Evolutionary conservation across 164 flowering plant species (phyloP).

Genomic region (Magnolia changhungtana): DNA sequence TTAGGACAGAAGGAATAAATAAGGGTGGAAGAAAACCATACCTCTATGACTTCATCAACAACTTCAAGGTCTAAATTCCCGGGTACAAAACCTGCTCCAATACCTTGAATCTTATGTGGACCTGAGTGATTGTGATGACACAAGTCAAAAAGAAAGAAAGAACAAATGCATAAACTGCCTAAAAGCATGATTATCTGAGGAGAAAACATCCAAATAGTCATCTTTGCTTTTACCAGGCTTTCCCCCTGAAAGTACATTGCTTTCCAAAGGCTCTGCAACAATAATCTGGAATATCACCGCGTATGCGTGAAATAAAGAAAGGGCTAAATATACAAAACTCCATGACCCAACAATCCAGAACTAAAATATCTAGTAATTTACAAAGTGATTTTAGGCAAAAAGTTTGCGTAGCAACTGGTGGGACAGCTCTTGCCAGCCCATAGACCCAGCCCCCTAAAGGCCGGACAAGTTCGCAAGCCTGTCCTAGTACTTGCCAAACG

Average conservation of each 20-base stretch:
- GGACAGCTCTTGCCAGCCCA: not conserved
- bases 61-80: slow-evolving; percentile 62
- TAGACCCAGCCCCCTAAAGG: no score
- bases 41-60: slow-evolving; percentile 87
- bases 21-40: slow-evolving; percentile 13
- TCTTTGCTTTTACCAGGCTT: slow-evolving; percentile 63
- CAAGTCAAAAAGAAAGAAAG: not conserved
- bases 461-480: no score
- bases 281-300: slow-evolving; percentile 46
- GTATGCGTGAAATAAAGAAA: not conserved
- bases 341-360: not conserved
- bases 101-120: slow-evolving; percentile 98
- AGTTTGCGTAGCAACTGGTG: not conserved
- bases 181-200: not conserved
- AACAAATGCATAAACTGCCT: not conserved
- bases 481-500: no score
- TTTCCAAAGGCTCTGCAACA: slow-evolving; percentile 87
- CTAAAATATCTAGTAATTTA: not conserved
- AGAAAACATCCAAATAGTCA: not conserved
- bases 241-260: slow-evolving; percentile 92
- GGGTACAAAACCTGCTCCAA: slow-evolving; percentile 97
- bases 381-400: not conserved
- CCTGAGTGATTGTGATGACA: slow-evolving; percentile 42
- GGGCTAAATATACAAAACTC: not conserved
- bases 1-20: not conserved